Evolutionary conservation across 768 basidiomycete species (phyloP).

Genomic region (Rhodotorula kratochvilovae): DNA sequence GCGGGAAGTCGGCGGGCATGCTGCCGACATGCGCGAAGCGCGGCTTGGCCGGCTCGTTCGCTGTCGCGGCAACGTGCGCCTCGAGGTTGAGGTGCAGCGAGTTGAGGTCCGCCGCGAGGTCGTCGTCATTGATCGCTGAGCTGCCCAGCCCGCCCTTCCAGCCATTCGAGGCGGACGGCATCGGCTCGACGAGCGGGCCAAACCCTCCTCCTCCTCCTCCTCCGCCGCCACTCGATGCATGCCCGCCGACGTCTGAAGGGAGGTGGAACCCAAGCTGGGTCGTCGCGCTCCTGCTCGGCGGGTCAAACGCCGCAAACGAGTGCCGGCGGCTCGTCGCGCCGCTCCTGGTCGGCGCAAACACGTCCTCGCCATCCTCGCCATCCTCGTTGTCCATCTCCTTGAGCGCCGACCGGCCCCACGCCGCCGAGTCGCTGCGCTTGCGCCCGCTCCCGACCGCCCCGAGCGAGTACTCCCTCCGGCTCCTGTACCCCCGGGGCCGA

Average conservation of each 20-base stretch:
- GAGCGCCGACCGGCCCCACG: constrained; percentile 24
- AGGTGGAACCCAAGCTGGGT: constrained; percentile 39
- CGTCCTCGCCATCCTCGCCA: constrained; percentile 24
- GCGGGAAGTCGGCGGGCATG: constrained; percentile 37
- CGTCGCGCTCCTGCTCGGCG: constrained; percentile 26
- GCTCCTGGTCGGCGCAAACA: constrained; percentile 39
- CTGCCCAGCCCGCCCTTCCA: constrained; percentile 13
- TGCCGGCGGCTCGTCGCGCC: constrained; percentile 43
- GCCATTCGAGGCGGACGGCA: not conserved
- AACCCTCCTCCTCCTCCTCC: constrained; percentile 6
- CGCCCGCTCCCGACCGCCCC: constrained; percentile 39
- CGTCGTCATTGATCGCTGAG: constrained; percentile 42
- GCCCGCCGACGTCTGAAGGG: not conserved
- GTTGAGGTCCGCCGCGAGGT: constrained; percentile 43
- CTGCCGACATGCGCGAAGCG: constrained; percentile 19
- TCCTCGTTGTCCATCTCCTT: constrained; percentile 38
- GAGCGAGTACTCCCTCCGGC: constrained; percentile 30
- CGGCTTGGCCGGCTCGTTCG: not conserved
- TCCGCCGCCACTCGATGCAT: not conserved
- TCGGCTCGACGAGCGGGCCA: not conserved
- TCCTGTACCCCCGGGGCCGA: not conserved
- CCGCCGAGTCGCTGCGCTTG: constrained; percentile 34
- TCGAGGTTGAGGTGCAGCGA: constrained; percentile 44
- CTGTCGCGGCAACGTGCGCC: constrained; percentile 24
- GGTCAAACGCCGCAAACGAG: constrained; percentile 42